Evolutionary conservation across 2,329 filamentous ascomycete genomes (phyloP).

Genomic region (Leptoxyphium fumago): DNA sequence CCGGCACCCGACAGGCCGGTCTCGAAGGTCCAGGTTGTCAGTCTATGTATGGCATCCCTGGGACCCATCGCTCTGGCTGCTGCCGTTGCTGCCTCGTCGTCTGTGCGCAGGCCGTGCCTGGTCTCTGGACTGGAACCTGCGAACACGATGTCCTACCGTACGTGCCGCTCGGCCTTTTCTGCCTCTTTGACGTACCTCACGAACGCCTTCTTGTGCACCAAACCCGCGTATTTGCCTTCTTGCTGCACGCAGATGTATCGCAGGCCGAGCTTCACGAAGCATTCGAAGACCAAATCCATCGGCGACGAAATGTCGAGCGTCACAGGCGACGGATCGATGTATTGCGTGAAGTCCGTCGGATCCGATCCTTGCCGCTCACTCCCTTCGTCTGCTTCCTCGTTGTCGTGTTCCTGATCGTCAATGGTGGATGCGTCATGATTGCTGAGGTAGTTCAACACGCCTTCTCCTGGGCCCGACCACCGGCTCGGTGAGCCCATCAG

Average conservation of each 20-base stretch:
- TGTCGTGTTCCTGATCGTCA: slow-evolving; percentile 3
- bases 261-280: slow-evolving; percentile 85
- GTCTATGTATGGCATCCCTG: neutral
- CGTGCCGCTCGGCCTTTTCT: slow-evolving; percentile 35
- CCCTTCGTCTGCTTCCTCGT: slow-evolving; percentile 1
- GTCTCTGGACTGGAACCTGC: neutral
- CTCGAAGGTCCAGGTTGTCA: neutral
- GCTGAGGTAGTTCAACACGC: slow-evolving; percentile 1
- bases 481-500: slow-evolving; percentile 54
- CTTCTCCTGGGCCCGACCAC: slow-evolving; percentile 6
- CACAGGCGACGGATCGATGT: slow-evolving; percentile 82
- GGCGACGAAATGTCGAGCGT: slow-evolving; percentile 77
- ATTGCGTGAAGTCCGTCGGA: slow-evolving; percentile 75
- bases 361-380: slow-evolving; percentile 27
- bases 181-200: slow-evolving; percentile 84
- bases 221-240: slow-evolving; percentile 72
- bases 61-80: neutral
- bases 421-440: slow-evolving; percentile 10
- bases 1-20: neutral
- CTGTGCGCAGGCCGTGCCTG: neutral
- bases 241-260: slow-evolving; percentile 81
- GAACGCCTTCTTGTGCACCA: slow-evolving; percentile 95
- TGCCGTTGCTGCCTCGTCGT: neutral
- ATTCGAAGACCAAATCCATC: slow-evolving; percentile 92
- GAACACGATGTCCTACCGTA: neutral